Base-by-base conservation (phyloP, 73 alveolate genomes). In the Paramecium octaurelia region DNA sequence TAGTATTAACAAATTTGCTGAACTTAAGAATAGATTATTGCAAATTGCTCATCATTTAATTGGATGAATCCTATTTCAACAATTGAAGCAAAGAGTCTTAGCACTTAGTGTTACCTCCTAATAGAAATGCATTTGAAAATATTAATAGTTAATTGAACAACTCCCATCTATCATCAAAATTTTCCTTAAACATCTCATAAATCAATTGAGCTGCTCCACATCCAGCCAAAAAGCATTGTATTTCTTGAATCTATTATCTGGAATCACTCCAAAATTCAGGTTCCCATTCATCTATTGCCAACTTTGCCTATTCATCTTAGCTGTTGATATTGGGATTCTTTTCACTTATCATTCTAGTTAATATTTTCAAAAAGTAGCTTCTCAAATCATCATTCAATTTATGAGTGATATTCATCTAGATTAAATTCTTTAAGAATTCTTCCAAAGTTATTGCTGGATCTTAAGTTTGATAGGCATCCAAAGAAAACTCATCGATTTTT, bases 231-330 rank as follows among this genome's bases (percentile, higher is more conserved):
- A 44, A 44, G 6, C 36, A 31, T 80, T 80, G 18, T 12, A 80
- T 43, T 43, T 40, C 91, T 46, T 46, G 11, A 6, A 80, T 80
- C 24, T 40, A n/a, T 18, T 80, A 24, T 46, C 57, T 80, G 8
- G 46, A 42, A 24, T 42, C 76, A 43, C 91, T 80, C 91, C 91
- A 80, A 80, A 80, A 80, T 80, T 80, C 91, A 12, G 91, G 91
- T 4, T 9, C 46, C 91, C 91, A 80, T 46, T 80, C 91, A 80
- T 80, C 91, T 24, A 80, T 80, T 14, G 91, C 76, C 10, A 80
- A 42, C 27, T 48, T 80, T 0, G 75, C 46, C 8, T 80, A 42
- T 48, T 80, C 70, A 48, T 80, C 91, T 73, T 73, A 4, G 38
- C 21, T 73, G n/a, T 73, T 73, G 5, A 73, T 73, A 73, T 73